phyloP scores from a whole-genome alignment of 208 protist genomes.

The Leishmania tarentolae region DNA sequence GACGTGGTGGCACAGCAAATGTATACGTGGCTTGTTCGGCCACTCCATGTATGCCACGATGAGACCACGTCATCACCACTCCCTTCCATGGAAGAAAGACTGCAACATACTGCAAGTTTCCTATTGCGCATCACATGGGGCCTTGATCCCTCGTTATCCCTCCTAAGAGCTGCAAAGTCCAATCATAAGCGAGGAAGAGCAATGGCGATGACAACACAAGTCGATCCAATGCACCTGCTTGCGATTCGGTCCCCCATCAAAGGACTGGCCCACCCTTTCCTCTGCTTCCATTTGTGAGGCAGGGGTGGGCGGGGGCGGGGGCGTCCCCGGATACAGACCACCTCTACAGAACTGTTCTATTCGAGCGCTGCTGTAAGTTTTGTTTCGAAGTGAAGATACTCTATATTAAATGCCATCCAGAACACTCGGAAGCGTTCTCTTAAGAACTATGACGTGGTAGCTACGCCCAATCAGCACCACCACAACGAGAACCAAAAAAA shows the following conservation, averaged over 20 bases:
- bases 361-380: background rate
- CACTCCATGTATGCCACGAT: background rate
- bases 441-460: background rate
- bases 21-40: background rate
- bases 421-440: background rate
- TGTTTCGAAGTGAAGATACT: background rate
- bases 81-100: background rate
- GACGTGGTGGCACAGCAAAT: background rate
- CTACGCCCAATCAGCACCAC: background rate
- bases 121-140: background rate
- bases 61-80: background rate
- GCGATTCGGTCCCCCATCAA: background rate
- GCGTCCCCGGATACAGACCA: background rate
- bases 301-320: background rate
- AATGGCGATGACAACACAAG: background rate
- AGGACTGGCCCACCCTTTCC: background rate
- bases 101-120: background rate
- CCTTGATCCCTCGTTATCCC: background rate
- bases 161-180: background rate
- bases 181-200: background rate
- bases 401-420: background rate
- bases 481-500: no score
- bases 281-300: background rate
- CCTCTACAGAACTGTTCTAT: background rate
- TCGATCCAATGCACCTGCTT: background rate